phyloP scores from a whole-genome alignment of 768 basidiomycete genomes.

The Leccinum barrowsii region DNA sequence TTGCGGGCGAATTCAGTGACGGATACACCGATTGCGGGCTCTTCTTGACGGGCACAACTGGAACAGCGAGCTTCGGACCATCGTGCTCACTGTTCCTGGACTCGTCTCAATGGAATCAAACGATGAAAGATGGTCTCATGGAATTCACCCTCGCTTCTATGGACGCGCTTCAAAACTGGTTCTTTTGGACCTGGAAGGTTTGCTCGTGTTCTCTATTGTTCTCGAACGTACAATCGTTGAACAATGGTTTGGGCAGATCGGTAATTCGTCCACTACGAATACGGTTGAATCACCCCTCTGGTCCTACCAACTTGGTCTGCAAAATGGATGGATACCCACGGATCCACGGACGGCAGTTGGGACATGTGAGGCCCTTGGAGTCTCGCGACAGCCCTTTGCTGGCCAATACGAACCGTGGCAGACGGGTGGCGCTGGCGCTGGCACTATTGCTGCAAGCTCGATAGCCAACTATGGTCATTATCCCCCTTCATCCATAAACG shows the following conservation, averaged over 20 bases:
- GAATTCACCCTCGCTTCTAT: slow-evolving; percentile 54
- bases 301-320: slow-evolving; percentile 68
- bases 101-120: slow-evolving; percentile 49
- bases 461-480: slow-evolving; percentile 44
- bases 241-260: slow-evolving; percentile 39
- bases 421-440: slow-evolving; percentile 61
- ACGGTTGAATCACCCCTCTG: slow-evolving; percentile 55
- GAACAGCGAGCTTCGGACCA: slow-evolving; percentile 24
- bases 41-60: slow-evolving; percentile 37
- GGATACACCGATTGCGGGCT: slow-evolving; percentile 66
- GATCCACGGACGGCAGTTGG: slow-evolving; percentile 71
- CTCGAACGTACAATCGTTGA: neutral
- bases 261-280: slow-evolving; percentile 50
- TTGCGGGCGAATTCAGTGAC: slow-evolving; percentile 75
- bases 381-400: slow-evolving; percentile 41
- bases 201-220: neutral
- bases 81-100: slow-evolving; percentile 45
- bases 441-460: slow-evolving; percentile 42
- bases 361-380: slow-evolving; percentile 56
- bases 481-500: slow-evolving; percentile 52
- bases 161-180: slow-evolving; percentile 67
- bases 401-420: slow-evolving; percentile 60
- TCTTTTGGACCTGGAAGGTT: slow-evolving; percentile 81
- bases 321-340: slow-evolving; percentile 72
- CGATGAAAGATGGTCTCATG: slow-evolving; percentile 49